Base-by-base conservation (phyloP, 345 rosid species). In the Eucalyptus leucophloia region DNA sequence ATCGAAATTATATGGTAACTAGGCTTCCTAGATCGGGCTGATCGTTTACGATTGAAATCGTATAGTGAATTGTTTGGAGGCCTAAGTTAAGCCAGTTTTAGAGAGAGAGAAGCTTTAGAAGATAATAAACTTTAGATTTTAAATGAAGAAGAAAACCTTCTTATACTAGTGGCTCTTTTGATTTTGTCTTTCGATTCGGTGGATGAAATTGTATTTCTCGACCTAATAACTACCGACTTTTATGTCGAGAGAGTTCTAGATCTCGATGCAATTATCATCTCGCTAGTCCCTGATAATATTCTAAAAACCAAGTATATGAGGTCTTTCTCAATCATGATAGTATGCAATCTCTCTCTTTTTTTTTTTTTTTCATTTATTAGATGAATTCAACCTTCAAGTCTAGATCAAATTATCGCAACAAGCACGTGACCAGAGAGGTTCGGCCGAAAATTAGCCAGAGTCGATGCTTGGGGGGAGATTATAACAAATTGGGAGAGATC, bases 61-160 rank as follows among this genome's bases (percentile, higher is more conserved):
- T 51, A n/a, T n/a, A n/a, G n/a, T n/a, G n/a, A n/a, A 7, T 51
- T 0, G 4, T 51, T 51, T 7, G 9, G 23, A 18, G 56, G 4
- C 56, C 56, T 51, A 51, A 0, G 0, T 0, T 51, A 18, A 18
- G 9, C 4, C 0, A 0, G 0, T 51, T 19, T 53, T 0, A 18
- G 0, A 53, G 7, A 49, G 1, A 53, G 24, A 3, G 56, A 51
- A 53, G 21, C 10, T 53, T 0, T 53, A 19, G 24, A 51, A 51
- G 23, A 18, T 9, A 51, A 51, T 4, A 0, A 7, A 0, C 2
- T 51, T 51, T 18, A 51, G 4, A 53, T 19, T 51, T 51, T 7
- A 53, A 0, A 53, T 3, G 24, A 10, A 3, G 56, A n/a, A n/a
- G n/a, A n/a, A n/a, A n/a, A n/a, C n/a, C n/a, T 51, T 51, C 9